phyloP scores from a whole-genome alignment of 257 asterid genomes.

The Catharanthus roseus region DNA sequence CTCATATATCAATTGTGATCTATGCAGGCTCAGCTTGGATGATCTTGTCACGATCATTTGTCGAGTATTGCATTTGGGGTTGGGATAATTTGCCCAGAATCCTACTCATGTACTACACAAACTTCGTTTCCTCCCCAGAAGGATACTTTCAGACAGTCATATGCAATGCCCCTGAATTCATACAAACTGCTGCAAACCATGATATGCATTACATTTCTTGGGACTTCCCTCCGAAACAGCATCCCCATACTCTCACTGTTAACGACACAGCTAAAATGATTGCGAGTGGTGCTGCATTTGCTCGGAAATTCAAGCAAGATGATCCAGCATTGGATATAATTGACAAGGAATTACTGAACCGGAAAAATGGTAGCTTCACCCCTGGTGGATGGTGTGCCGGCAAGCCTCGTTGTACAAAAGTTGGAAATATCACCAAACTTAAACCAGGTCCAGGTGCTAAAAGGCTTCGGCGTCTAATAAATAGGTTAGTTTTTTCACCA shows the following conservation, averaged over 20 bases:
- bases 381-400: conserved; percentile 96
- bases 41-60: conserved; percentile 76
- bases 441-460: conserved; percentile 69
- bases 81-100: conserved; percentile 97
- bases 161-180: conserved; percentile 84
- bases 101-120: conserved; percentile 90
- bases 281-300: conserved; percentile 75
- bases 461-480: conserved; percentile 60
- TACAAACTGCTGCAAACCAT: conserved; percentile 72
- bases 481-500: conserved; percentile 30
- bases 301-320: conserved; percentile 69
- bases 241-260: conserved; percentile 57
- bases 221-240: conserved; percentile 90
- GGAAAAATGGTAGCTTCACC: conserved; percentile 61
- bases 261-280: conserved; percentile 65
- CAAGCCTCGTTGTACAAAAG: conserved; percentile 59
- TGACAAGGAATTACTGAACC: conserved; percentile 53
- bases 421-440: conserved; percentile 47
- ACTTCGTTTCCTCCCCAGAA: conserved; percentile 90
- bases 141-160: conserved; percentile 89
- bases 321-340: conserved; percentile 59
- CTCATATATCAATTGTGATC: not conserved
- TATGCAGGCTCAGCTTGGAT: conserved; percentile 95
- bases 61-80: conserved; percentile 87
- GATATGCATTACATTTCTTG: conserved; percentile 94